phyloP scores from a whole-genome alignment of 352 stramenopile species.

The Blastocystis sp. region DNA sequence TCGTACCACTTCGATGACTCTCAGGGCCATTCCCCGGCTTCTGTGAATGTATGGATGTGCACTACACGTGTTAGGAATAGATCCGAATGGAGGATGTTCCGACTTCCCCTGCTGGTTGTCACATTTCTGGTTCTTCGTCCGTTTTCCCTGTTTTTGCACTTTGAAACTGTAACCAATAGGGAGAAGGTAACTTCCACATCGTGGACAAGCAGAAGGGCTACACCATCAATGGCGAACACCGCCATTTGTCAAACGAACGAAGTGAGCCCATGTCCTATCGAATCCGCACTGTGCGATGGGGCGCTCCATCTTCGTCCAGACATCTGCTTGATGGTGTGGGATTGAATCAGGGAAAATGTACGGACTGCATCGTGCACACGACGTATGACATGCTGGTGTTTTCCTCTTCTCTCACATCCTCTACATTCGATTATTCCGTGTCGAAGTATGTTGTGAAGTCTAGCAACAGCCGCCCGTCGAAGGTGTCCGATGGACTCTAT shows the following conservation, averaged over 20 bases:
- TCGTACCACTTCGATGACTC: neutral
- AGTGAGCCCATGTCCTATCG: neutral
- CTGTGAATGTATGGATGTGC: neutral
- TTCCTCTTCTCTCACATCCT: neutral
- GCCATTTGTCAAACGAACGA: neutral
- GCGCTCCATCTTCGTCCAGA: neutral
- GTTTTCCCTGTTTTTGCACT: constrained; percentile 1
- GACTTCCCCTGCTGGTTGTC: neutral
- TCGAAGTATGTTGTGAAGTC: neutral
- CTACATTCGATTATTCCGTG: neutral
- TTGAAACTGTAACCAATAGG: neutral
- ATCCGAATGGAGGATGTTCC: neutral
- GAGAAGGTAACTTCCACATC: constrained; percentile 41
- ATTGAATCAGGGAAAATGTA: neutral
- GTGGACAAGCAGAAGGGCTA: neutral
- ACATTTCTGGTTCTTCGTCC: neutral
- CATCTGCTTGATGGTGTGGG: neutral
- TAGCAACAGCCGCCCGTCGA: neutral
- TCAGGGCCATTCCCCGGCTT: neutral
- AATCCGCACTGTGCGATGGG: neutral
- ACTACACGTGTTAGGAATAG: neutral
- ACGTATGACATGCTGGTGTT: neutral
- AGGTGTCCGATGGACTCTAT: constrained; percentile 1
- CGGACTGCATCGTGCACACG: neutral
- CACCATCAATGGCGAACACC: neutral